These are phyloP conservation scores for Symbiodinium pilosum DNA, from an alignment of 73 alveolate genomes.

Conservation along the genomic window DNA sequence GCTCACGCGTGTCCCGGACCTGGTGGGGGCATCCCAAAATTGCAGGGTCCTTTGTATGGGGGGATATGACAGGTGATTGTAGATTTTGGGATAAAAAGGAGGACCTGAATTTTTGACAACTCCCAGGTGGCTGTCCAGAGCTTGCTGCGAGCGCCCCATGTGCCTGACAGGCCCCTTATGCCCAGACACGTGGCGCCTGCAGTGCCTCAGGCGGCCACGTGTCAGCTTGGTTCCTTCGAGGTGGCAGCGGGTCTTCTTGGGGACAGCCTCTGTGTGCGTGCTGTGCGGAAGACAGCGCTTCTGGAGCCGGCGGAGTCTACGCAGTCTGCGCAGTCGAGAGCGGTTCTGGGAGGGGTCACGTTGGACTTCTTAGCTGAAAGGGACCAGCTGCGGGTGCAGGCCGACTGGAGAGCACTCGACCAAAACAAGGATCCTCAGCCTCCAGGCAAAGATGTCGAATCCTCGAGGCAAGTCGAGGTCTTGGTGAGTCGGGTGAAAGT, in stretches of 20 bases:
- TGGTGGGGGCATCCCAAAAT: too few species aligned
- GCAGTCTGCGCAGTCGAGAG: too few species aligned
- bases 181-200: neutral
- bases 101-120: too few species aligned
- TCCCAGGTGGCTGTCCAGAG: too few species aligned
- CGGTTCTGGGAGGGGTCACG: neutral
- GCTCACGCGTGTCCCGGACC: slow-evolving; percentile 42
- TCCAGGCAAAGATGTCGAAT: neutral
- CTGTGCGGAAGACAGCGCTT: neutral
- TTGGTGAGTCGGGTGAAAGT: neutral
- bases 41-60: too few species aligned
- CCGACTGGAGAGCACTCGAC: neutral
- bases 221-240: neutral
- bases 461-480: neutral
- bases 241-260: neutral
- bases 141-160: too few species aligned
- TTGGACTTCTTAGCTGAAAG: neutral
- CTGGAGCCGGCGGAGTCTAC: neutral
- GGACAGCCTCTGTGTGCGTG: slow-evolving; percentile 15
- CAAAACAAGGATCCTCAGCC: too few species aligned
- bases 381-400: neutral
- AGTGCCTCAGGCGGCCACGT: neutral
- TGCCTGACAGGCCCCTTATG: neutral
- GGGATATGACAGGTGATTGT: too few species aligned
- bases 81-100: too few species aligned